A percentile compares a stretch with the other conserved stretches of the same genome.
Evolutionary conservation across 1,284 basidiomycete genomes (phyloP).

Genomic region (Moesziomyces globuligerus): DNA sequence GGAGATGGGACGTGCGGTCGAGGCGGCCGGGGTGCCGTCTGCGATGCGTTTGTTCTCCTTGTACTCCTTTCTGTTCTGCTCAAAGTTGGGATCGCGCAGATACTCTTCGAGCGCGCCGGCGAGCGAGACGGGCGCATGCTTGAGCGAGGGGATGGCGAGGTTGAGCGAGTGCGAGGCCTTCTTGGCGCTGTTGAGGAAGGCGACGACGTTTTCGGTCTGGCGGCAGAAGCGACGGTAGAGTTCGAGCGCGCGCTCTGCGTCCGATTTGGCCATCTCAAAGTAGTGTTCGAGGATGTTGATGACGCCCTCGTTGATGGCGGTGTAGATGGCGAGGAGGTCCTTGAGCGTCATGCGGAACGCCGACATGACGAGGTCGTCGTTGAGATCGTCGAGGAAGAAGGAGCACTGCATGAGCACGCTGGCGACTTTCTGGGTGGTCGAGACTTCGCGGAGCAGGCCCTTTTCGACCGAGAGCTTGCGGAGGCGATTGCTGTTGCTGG

Average conservation of each 20-base stretch:
- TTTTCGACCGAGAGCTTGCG: constrained; percentile 94
- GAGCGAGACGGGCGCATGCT: constrained; percentile 93
- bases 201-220: constrained; percentile 92
- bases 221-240: constrained; percentile 95
- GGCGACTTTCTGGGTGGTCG: constrained; percentile 87
- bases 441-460: constrained; percentile 90
- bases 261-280: constrained; percentile 95
- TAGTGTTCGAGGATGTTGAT: constrained; percentile 95
- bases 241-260: constrained; percentile 84
- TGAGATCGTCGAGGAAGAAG: constrained; percentile 93
- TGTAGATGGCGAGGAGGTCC: constrained; percentile 93
- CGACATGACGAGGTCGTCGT: constrained; percentile 88
- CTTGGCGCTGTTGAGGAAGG: constrained; percentile 90
- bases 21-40: constrained; percentile 70
- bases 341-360: constrained; percentile 96
- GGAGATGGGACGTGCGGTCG: constrained; percentile 13
- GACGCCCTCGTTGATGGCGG: constrained; percentile 96
- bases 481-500: constrained; percentile 72
- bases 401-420: constrained; percentile 86
- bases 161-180: constrained; percentile 92
- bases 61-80: constrained; percentile 90
- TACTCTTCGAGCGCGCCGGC: constrained; percentile 95
- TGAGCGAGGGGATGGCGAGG: constrained; percentile 90
- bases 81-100: constrained; percentile 92
- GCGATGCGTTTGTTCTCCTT: constrained; percentile 82